Evolutionary conservation across 2,329 filamentous ascomycete species (phyloP), one percentile per base, ranked within the genome.

Genomic region (Epichloe sibirici): DNA sequence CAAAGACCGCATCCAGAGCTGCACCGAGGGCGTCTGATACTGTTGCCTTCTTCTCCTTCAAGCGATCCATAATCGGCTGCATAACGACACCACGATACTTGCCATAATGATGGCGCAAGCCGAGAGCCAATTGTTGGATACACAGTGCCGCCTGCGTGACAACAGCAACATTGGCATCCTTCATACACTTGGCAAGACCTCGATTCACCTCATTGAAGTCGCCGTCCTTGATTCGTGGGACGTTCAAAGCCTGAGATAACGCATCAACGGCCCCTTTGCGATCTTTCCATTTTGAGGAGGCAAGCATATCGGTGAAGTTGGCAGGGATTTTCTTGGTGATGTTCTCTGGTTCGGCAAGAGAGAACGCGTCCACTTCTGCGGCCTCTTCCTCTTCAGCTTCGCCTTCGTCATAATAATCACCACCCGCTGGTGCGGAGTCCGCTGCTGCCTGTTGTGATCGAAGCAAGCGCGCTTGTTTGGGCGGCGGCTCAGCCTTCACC

Each of bases 221-320:
- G 6, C 82, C 88, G 60, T 97, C 91, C 67, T 95, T 94, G 67
- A 98, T 95, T 56, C 85, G 81, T 13, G 91, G 90, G 42, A 94
- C 85, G 61, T 95, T 94, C 52, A 95, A 69, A 3, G 82, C 77
- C 13, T 79, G 79, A 60, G 84, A 85, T 0, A 96, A 76, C 9
- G 81, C 88, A 56, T 98, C 93, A 3, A 97, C 76, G 0, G 88
- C 88, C 60, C 98, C 93, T 69, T 98, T 98, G 56, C 93, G 79
- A 59, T 98, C 94, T 66, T 98, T 98, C 93, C 93, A 98, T 66
- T 98, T 98, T 0, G 90, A 85, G 9, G 91, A 97, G 0, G 79
- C 85, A 34, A 98, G 73, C 54, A 86, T 83, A 23, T 98, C 93
- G 58, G 81, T 78, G 58, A 96, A 90, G 65, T 90, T 83, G 40